Evolutionary conservation across 352 stramenopile genomes (phyloP).

Genomic region (Plasmopara muralis): DNA sequence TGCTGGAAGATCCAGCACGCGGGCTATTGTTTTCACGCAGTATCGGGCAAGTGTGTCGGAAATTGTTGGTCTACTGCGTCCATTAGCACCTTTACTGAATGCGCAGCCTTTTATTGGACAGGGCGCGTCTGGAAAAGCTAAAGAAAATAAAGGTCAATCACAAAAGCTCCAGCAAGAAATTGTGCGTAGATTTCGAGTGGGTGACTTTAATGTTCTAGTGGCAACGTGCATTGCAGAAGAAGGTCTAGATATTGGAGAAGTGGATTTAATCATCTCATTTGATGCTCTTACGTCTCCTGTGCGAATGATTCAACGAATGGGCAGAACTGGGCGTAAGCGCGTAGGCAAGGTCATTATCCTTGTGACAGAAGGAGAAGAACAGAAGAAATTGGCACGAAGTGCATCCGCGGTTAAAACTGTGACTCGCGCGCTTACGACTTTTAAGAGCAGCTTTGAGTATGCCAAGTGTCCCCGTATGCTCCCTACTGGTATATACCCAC

Average conservation of each 20-base stretch:
- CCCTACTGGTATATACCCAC: slow-evolving; percentile 38
- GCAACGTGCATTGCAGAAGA: slow-evolving; percentile 95
- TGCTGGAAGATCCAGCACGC: slow-evolving; percentile 68
- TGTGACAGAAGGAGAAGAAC: slow-evolving; percentile 85
- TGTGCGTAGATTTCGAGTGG: slow-evolving; percentile 83
- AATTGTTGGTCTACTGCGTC: slow-evolving; percentile 82
- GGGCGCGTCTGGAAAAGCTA: slow-evolving; percentile 70
- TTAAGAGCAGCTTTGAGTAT: slow-evolving; percentile 87
- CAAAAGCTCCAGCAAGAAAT: slow-evolving; percentile 95
- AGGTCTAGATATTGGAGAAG: slow-evolving; percentile 93
- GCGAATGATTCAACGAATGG: slow-evolving; percentile 93
- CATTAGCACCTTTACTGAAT: slow-evolving; percentile 74
- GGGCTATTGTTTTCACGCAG: slow-evolving; percentile 98
- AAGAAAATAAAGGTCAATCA: slow-evolving; percentile 86
- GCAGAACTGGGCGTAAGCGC: slow-evolving; percentile 93
- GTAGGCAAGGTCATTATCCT: slow-evolving; percentile 87
- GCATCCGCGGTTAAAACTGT: slow-evolving; percentile 76
- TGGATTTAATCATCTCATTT: slow-evolving; percentile 92
- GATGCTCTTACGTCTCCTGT: slow-evolving; percentile 93
- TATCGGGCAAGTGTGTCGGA: slow-evolving; percentile 92
- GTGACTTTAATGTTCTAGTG: slow-evolving; percentile 90
- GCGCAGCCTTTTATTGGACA: slow-evolving; percentile 92
- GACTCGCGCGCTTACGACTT: slow-evolving; percentile 76
- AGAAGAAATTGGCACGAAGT: slow-evolving; percentile 81
- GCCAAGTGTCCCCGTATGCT: slow-evolving; percentile 70